Base-by-base conservation (phyloP, 2,329 filamentous ascomycete genomes). In the Cladophialophora psammophila region DNA sequence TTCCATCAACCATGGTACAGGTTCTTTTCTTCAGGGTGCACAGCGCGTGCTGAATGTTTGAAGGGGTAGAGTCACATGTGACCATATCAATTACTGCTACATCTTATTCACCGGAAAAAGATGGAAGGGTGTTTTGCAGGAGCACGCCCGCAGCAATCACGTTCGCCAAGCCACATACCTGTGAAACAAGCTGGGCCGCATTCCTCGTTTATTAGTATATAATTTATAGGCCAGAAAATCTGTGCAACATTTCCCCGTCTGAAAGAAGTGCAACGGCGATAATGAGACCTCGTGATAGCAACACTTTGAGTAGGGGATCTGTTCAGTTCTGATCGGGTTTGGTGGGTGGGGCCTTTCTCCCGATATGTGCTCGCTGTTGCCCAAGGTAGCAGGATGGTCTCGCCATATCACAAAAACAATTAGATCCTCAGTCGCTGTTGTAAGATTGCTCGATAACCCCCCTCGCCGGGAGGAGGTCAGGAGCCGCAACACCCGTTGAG, bases 281-380 rank as follows among this genome's bases (percentile, higher is more conserved):
- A 50, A 50, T 12, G 20, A 50, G 45, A 50, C 45, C 45, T 50
- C 45, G 5, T 50, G 18, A 42, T 31, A 50, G 20, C 20, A 31
- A 50, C 5, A 20, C 45, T 50, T 50, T 31, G 45, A 50, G 45
- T 50, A 50, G 20, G 45, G 45, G 45, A 50, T 50, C 20, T 50
- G 45, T 50, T 13, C 36, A 40, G 20, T 50, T 50, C 45, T 26
- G 45, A 50, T 26, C 45, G 45, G 45, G 45, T 31, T 50, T 50
- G 45, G 45, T 12, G 45, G 45, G 45, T 26, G 45, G 45, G 45
- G 45, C 45, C 45, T 31, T 50, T 50, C 45, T 50, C 45, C 20
- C 26, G 18, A 50, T 50, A 50, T 50, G 45, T 50, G 45, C 20
- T 50, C 45, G 45, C 45, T 50, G 45, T 50, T 50, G 45, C 45